Conservation (phyloP, 768 basidiomycete species). For the Roridomyces roridus region DNA sequence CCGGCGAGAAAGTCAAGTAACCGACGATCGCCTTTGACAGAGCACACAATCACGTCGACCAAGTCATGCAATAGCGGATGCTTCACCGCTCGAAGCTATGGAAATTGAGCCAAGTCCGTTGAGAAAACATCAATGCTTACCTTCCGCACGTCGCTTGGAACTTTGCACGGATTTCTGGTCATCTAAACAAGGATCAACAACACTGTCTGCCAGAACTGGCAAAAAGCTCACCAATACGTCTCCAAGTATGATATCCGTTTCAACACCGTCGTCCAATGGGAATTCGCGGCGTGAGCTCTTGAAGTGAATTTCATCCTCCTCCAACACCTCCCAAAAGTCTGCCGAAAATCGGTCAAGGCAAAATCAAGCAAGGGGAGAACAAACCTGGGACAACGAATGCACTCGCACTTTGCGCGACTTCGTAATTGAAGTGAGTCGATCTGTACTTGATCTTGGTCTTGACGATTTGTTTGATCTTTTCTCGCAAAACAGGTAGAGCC, state of each 20-base stretch:
- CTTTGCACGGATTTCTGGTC: slow-evolving; percentile 72
- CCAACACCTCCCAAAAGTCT: slow-evolving; percentile 62
- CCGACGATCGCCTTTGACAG: slow-evolving; percentile 58
- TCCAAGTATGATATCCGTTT: slow-evolving; percentile 57
- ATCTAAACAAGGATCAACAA: slow-evolving; percentile 40
- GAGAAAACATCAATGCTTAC: slow-evolving; percentile 33
- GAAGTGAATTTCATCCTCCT: slow-evolving; percentile 62
- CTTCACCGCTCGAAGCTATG: slow-evolving; percentile 63
- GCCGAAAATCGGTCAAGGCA: not conserved
- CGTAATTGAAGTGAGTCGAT: slow-evolving; percentile 33
- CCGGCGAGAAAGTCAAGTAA: slow-evolving; percentile 69
- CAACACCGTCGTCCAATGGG: slow-evolving; percentile 43
- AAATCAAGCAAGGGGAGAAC: not conserved
- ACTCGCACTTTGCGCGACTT: slow-evolving; percentile 44
- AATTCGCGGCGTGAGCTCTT: slow-evolving; percentile 55
- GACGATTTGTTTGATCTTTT: slow-evolving; percentile 42
- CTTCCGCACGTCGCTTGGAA: slow-evolving; percentile 72
- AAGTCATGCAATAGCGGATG: slow-evolving; percentile 53
- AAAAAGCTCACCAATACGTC: slow-evolving; percentile 54
- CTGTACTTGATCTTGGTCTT: slow-evolving; percentile 36
- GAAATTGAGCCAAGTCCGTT: not conserved
- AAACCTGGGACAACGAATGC: slow-evolving; percentile 53
- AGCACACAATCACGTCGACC: slow-evolving; percentile 64
- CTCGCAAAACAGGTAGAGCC: slow-evolving; percentile 38
- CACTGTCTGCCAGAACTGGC: not conserved